A percentile compares a stretch with the other conserved stretches of the same genome.
Conservation (phyloP, 2,329 filamentous ascomycete species). For the Pseudovirgaria hyperparasitica region DNA sequence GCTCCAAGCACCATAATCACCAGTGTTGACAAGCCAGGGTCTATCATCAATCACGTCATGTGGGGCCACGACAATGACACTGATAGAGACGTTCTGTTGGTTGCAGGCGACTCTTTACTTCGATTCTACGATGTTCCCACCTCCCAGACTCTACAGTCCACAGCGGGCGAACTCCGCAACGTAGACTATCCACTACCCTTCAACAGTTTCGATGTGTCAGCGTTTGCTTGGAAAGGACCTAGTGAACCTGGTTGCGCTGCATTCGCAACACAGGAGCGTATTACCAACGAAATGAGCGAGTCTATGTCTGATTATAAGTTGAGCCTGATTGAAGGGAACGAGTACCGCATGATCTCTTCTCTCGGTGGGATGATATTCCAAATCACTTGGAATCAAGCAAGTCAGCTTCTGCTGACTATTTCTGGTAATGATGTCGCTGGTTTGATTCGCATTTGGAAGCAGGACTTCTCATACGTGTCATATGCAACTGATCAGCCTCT, state of each 20-base stretch:
- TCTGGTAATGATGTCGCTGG: slow-evolving; percentile 26
- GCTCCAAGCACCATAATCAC: slow-evolving; percentile 11
- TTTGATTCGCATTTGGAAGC: slow-evolving; percentile 25
- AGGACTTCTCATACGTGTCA: too few species aligned
- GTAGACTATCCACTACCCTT: slow-evolving; percentile 13
- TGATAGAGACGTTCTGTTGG: slow-evolving; percentile 16
- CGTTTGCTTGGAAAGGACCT: slow-evolving; percentile 21
- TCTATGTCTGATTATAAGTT: slow-evolving; percentile 25
- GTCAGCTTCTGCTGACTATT: slow-evolving; percentile 21
- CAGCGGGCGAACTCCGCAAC: slow-evolving; percentile 7
- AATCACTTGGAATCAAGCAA: slow-evolving; percentile 21
- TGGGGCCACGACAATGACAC: slow-evolving; percentile 20
- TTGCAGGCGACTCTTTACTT: slow-evolving; percentile 22
- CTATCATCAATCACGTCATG: slow-evolving; percentile 20
- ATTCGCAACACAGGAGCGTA: slow-evolving; percentile 21
- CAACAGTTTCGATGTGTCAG: slow-evolving; percentile 21
- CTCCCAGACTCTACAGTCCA: slow-evolving; percentile 4
- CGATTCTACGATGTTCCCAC: slow-evolving; percentile 18
- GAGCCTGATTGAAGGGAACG: slow-evolving; percentile 16
- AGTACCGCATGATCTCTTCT: slow-evolving; percentile 21
- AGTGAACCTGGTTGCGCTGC: slow-evolving; percentile 21
- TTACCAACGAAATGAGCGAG: slow-evolving; percentile 22
- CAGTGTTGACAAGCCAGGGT: slow-evolving; percentile 11
- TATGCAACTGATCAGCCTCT: slow-evolving; percentile 28
- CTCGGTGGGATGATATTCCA: slow-evolving; percentile 24